These are phyloP conservation scores for Collybiopsis luxurians DNA, from an alignment of 768 basidiomycete genomes.

Conservation along the genomic window DNA sequence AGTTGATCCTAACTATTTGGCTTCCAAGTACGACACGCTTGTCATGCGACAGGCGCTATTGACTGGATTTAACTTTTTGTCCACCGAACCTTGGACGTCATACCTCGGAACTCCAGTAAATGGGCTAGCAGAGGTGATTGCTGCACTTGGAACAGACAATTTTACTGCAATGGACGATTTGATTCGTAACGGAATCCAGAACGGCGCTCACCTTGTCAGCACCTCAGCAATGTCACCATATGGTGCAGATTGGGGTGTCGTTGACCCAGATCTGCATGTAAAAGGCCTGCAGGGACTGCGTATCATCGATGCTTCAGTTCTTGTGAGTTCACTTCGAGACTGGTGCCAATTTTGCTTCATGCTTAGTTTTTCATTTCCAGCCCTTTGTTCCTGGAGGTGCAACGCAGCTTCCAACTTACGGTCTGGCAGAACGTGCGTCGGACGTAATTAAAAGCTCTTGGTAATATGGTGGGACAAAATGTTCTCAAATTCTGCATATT, in stretches of 20 bases:
- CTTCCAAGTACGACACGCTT: too few relatives aligned
- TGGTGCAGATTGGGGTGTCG: conserved; percentile 14
- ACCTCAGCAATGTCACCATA: conserved; percentile 16
- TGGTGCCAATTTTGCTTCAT: neutral
- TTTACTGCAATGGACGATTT: neutral
- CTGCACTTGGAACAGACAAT: neutral
- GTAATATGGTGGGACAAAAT: neutral
- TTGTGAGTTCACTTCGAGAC: conserved; percentile 1
- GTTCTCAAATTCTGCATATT: too few relatives aligned
- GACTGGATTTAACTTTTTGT: too few relatives aligned
- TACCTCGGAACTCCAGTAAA: too few relatives aligned
- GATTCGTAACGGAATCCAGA: neutral
- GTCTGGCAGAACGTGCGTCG: conserved; percentile 6
- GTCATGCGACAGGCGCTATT: too few relatives aligned
- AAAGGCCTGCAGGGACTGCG: conserved; percentile 13
- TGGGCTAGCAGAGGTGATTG: too few relatives aligned
- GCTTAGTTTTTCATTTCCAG: neutral
- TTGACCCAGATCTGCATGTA: conserved; percentile 13
- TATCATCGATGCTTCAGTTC: conserved; percentile 13
- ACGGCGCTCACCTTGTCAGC: conserved; percentile 1
- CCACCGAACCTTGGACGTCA: too few relatives aligned
- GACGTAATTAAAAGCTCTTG: conserved; percentile 4
- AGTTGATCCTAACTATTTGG: too few relatives aligned
- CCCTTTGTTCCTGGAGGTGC: conserved; percentile 3
- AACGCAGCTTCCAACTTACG: conserved; percentile 4